phyloP scores from a whole-genome alignment of 2,329 filamentous ascomycete species.

The Arthrobotrys iridis region DNA sequence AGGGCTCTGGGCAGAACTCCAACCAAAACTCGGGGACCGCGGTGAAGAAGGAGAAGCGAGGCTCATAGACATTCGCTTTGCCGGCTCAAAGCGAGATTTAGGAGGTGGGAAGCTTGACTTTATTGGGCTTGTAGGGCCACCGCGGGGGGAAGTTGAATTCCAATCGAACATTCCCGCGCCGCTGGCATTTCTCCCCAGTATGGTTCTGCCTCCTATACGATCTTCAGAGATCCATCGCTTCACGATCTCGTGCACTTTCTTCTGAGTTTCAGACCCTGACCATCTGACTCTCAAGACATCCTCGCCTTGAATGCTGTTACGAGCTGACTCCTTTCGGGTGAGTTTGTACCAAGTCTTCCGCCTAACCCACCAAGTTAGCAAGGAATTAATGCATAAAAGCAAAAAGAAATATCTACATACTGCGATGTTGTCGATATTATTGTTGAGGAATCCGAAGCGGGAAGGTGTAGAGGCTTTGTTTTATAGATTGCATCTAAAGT shows the following conservation, averaged over 20 bases:
- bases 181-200: conserved; percentile 40
- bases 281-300: conserved; percentile 51
- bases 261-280: conserved; percentile 44
- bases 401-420: conserved; percentile 9
- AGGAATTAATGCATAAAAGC: background rate
- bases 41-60: conserved; percentile 24
- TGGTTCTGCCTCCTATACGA: conserved; percentile 36
- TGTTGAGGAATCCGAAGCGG: conserved; percentile 17
- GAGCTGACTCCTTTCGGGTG: conserved; percentile 43
- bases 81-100: conserved; percentile 29
- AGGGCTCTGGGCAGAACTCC: conserved; percentile 42
- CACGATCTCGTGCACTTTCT: conserved; percentile 50
- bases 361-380: conserved; percentile 21
- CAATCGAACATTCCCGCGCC: conserved; percentile 54
- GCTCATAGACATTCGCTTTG: conserved; percentile 22
- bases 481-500: conserved; percentile 32
- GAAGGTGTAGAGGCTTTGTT: conserved; percentile 19
- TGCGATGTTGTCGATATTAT: conserved; percentile 47
- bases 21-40: conserved; percentile 39
- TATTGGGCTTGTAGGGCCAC: conserved; percentile 25
- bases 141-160: conserved; percentile 55
- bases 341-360: conserved; percentile 51
- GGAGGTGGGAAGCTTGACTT: conserved; percentile 31
- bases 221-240: conserved; percentile 52
- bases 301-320: conserved; percentile 51